Evolutionary conservation across 331 rosid genomes (phyloP).

Genomic region (Pyrus hybrid): DNA sequence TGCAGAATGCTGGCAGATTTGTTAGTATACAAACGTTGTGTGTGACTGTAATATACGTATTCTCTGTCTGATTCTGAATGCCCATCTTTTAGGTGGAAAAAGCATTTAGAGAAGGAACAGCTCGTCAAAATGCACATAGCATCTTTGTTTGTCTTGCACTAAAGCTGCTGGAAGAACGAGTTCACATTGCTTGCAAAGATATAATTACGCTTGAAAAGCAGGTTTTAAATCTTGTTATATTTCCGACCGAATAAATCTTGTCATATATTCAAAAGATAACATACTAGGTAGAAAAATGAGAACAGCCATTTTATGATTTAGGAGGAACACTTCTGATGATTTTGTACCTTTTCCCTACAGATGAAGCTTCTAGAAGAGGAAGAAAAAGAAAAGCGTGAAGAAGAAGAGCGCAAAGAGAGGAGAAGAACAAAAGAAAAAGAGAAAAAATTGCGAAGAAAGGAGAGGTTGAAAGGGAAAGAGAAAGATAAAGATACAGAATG

Average conservation of each 20-base stretch:
- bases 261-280: conserved; percentile 15
- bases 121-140: conserved; percentile 99
- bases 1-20: background rate
- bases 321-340: conserved; percentile 19
- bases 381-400: conserved; percentile 97
- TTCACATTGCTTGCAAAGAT: conserved; percentile 97
- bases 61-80: conserved; percentile 16
- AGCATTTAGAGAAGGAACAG: conserved; percentile 99
- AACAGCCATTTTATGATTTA: conserved; percentile 1
- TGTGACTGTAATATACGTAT: background rate
- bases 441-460: conserved; percentile 91
- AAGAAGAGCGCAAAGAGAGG: conserved; percentile 96
- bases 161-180: conserved; percentile 89
- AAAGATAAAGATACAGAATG: conserved; percentile 56
- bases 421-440: conserved; percentile 88
- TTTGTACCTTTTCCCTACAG: conserved; percentile 36
- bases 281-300: conserved; percentile 2
- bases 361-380: conserved; percentile 98
- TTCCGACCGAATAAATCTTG: background rate
- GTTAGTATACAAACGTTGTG: background rate
- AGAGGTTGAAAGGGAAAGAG: conserved; percentile 90
- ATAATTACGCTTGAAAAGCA: conserved; percentile 93
- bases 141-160: conserved; percentile 94
- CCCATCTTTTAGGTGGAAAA: conserved; percentile 81
- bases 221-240: conserved; percentile 43